phyloP scores from a whole-genome alignment of 306 rosid species.

The Quercus robur region DNA sequence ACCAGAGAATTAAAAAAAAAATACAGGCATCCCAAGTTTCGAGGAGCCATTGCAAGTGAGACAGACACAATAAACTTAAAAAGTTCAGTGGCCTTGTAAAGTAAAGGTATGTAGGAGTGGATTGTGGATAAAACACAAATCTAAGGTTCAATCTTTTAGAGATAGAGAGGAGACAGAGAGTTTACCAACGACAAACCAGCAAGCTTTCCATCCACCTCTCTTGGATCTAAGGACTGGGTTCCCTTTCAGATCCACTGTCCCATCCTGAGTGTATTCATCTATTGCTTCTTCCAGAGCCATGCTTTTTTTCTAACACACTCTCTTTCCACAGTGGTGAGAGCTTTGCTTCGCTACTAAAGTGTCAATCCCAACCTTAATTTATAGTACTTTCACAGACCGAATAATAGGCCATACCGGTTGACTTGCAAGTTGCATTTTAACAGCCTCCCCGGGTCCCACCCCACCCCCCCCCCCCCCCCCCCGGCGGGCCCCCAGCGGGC shows the following conservation, averaged over 20 bases:
- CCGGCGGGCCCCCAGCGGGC: no score
- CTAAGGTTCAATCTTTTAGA: background rate
- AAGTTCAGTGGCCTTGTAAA: background rate
- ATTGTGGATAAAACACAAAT: background rate
- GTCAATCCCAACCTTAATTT: background rate
- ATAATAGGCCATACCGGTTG: no score
- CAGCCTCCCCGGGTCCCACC: no score
- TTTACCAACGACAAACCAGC: slow-evolving; percentile 79
- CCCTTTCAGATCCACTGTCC: slow-evolving; percentile 80
- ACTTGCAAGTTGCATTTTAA: no score
- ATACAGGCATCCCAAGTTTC: background rate
- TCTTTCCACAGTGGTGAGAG: background rate
- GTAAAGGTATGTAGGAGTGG: background rate
- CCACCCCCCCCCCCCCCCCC: no score
- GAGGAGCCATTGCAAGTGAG: background rate
- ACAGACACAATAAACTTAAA: background rate
- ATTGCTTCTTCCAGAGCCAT: slow-evolving; percentile 47
- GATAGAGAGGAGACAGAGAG: background rate
- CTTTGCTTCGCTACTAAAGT: background rate
- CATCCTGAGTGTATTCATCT: slow-evolving; percentile 63
- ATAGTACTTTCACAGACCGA: background rate
- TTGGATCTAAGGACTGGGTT: slow-evolving; percentile 67
- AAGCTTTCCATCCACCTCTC: slow-evolving; percentile 85
- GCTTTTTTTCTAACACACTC: background rate
- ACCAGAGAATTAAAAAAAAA: background rate